phyloP scores from a whole-genome alignment of 2,329 filamentous ascomycete genomes.

The Fusarium haematococcum region DNA sequence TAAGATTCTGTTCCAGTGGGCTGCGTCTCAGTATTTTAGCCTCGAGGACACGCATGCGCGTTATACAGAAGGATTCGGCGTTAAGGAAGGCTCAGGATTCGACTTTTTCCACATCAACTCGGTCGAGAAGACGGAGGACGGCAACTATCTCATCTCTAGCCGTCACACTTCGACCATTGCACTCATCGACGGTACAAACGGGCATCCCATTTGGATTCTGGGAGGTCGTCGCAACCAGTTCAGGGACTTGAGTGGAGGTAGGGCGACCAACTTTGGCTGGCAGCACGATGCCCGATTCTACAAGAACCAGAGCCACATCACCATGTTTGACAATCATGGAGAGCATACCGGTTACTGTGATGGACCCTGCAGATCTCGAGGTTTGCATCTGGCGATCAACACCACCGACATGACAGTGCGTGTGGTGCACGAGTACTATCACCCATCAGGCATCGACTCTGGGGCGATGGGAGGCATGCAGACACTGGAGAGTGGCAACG shows the following conservation, averaged over 20 bases:
- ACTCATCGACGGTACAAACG: constrained; percentile 46
- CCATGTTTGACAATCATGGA: constrained; percentile 55
- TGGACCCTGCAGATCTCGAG: constrained; percentile 44
- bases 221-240: constrained; percentile 53
- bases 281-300: constrained; percentile 54
- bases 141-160: constrained; percentile 53
- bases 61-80: constrained; percentile 46
- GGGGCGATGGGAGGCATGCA: constrained; percentile 45
- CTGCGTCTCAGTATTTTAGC: constrained; percentile 48
- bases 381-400: constrained; percentile 48
- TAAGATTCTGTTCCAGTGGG: constrained; percentile 53
- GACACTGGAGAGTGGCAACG: constrained; percentile 44
- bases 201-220: constrained; percentile 51
- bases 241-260: constrained; percentile 48
- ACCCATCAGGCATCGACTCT: constrained; percentile 42
- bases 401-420: constrained; percentile 43
- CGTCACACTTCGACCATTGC: constrained; percentile 48
- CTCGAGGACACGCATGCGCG: constrained; percentile 42
- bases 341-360: constrained; percentile 47
- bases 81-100: constrained; percentile 46
- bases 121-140: constrained; percentile 44
- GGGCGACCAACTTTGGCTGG: constrained; percentile 52
- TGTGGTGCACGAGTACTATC: constrained; percentile 46
- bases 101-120: constrained; percentile 56
- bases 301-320: constrained; percentile 46